Conservation (phyloP, 225 moss, liverwort and hornwort genomes). For the Pseudoscleropodium purum region DNA sequence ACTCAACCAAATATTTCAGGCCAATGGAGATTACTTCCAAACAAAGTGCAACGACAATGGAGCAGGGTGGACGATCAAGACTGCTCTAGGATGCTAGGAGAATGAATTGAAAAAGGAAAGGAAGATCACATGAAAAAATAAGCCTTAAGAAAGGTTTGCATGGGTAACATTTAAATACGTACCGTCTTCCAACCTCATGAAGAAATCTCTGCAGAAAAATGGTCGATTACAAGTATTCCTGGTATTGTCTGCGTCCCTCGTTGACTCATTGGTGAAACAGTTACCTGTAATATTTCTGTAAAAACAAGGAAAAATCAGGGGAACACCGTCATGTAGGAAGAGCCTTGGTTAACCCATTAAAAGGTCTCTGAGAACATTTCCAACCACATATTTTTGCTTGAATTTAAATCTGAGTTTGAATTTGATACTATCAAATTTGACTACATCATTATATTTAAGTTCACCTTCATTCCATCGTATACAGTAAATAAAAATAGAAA, state of each 20-base stretch:
- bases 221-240: conserved; percentile 30
- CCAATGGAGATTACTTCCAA: neutral
- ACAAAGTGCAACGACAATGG: neutral
- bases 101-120: neutral
- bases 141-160: neutral
- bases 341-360: neutral
- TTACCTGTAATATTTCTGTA: conserved; percentile 36
- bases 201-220: conserved; percentile 45
- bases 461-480: neutral
- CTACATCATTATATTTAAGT: neutral
- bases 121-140: neutral
- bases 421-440: neutral
- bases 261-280: conserved; percentile 37
- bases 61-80: neutral
- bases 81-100: neutral
- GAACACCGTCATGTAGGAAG: neutral
- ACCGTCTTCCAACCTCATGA: conserved; percentile 35
- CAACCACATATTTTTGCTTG: neutral
- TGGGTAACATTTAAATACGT: neutral
- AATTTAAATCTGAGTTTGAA: neutral
- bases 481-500: neutral
- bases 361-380: neutral
- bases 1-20: neutral
- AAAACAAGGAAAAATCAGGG: neutral
- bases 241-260: conserved; percentile 23